These are phyloP conservation scores for Exophiala aquamarina DNA, from an alignment of 2,329 filamentous ascomycete species.

Conservation along the genomic window DNA sequence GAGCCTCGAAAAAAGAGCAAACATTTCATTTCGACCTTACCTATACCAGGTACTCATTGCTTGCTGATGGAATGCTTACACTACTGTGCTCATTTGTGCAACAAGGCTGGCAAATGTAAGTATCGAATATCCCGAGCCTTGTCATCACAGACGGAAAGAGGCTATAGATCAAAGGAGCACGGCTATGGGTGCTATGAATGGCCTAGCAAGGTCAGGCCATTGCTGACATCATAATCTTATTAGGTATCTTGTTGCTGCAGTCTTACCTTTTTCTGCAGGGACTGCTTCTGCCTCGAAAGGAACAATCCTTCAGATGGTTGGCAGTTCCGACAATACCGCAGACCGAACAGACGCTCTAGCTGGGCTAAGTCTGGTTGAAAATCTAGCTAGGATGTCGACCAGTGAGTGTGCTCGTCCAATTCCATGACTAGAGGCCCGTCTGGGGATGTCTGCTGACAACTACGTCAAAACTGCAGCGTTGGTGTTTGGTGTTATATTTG, in stretches of 20 bases:
- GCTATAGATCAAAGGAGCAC: too few species aligned
- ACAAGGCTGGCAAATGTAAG: slow-evolving; percentile 66
- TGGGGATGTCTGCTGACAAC: neutral
- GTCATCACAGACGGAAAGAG: too few species aligned
- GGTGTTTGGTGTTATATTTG: slow-evolving; percentile 67
- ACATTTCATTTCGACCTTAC: slow-evolving; percentile 65
- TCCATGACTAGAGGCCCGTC: neutral
- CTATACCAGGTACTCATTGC: slow-evolving; percentile 65
- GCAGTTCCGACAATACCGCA: slow-evolving; percentile 40
- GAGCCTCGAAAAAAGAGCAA: slow-evolving; percentile 23
- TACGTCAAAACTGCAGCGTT: slow-evolving; percentile 38
- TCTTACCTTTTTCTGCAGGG: slow-evolving; percentile 68
- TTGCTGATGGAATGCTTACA: slow-evolving; percentile 66
- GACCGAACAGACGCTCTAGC: slow-evolving; percentile 67
- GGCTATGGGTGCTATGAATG: too few species aligned
- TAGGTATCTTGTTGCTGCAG: slow-evolving; percentile 64
- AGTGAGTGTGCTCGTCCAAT: slow-evolving; percentile 29
- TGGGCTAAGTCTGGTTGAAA: slow-evolving; percentile 69
- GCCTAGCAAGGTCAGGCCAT: too few species aligned
- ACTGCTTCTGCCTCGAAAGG: slow-evolving; percentile 70
- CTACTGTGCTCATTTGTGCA: slow-evolving; percentile 63
- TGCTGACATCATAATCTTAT: too few species aligned
- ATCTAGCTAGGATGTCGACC: slow-evolving; percentile 63
- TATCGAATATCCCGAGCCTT: too few species aligned
- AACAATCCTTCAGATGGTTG: slow-evolving; percentile 70